Evolutionary conservation across 1,139 yeast species (phyloP), one percentile per base, ranked within the genome.

Genomic region (Suhomyces yuchorum): DNA sequence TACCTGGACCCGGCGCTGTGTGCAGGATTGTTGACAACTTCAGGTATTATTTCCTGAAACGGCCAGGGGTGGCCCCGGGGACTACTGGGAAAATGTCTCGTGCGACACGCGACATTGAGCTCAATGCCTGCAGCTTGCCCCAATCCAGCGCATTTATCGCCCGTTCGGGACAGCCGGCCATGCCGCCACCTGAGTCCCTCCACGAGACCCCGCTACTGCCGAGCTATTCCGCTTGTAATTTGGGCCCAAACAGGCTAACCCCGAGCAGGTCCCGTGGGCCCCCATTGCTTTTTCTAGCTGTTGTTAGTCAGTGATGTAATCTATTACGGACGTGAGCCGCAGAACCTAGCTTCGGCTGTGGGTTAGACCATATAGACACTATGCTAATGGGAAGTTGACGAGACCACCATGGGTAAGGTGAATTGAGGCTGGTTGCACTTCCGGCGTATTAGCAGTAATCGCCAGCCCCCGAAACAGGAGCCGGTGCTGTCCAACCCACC

Each of bases 21-120:
- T 48, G 43, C 48, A 48, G 48, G 37, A 20, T 2, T 28, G 41
- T 39, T 44, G 43, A 44, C 40, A 39, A 42, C 28, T 35, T 36
- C 9, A 30, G 18, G 39, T 12, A 19, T 23, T 35, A 18, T 38
- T 44, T 15, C 50, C 43, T 9, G 19, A 38, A 28, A 37, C 40
- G 48, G 47, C 30, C 37, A 19, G 23, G 8, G 12, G 6, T 9
- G 22, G 14, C 30, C 11, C 32, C 42, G 38, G 35, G n/a, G 30
- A 3, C n/a, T 9, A 9, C 14, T 8, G 18, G 14, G 3, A 3
- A 2, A 1, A 19, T 40, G 48, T 40, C 47, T 43, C n/a, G 3
- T 6, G 33, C 47, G 47, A 44, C 47, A 37, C 26, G 35, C 44
- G 44, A 42, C 44, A 37, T 18, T 34, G 15, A 2, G 2, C 24